These are phyloP conservation scores for Colletotrichum zoysiae DNA, from an alignment of 2,329 filamentous ascomycete species.

Conservation along the genomic window DNA sequence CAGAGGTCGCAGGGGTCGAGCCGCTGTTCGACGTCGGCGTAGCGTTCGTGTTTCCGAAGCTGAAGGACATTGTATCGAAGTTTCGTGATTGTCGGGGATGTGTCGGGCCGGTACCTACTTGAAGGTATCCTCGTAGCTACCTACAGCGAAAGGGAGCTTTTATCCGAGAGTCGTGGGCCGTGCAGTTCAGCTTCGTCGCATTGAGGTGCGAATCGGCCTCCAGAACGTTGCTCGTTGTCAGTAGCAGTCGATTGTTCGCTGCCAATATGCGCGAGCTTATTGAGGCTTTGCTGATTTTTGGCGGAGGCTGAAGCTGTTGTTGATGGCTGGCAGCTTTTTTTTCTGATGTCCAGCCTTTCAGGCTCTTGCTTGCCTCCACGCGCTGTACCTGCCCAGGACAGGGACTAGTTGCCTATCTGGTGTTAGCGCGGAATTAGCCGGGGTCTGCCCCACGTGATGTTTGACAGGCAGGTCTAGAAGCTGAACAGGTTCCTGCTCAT, in stretches of 20 bases:
- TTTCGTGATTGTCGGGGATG: slow-evolving; percentile 12
- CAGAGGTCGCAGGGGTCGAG: slow-evolving; percentile 49
- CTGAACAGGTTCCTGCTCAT: slow-evolving; percentile 25
- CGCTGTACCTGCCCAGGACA: slow-evolving; percentile 34
- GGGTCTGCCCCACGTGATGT: slow-evolving; percentile 39
- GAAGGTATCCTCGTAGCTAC: slow-evolving; percentile 18
- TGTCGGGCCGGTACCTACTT: slow-evolving; percentile 21
- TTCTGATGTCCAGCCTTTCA: slow-evolving; percentile 41
- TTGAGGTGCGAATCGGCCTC: slow-evolving; percentile 31
- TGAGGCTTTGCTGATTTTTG: slow-evolving; percentile 14
- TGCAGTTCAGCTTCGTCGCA: slow-evolving; percentile 29
- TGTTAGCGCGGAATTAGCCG: slow-evolving; percentile 34
- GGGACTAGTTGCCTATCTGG: slow-evolving; percentile 28
- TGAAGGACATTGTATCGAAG: slow-evolving; percentile 54
- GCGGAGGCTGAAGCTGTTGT: slow-evolving; percentile 26
- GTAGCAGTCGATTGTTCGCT: not conserved
- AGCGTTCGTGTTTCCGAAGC: slow-evolving; percentile 52
- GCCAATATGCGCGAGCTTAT: slow-evolving; percentile 8
- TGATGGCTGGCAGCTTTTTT: slow-evolving; percentile 29
- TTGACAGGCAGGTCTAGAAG: slow-evolving; percentile 24
- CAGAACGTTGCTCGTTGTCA: not conserved
- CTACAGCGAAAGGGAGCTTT: slow-evolving; percentile 17
- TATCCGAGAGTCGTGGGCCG: not conserved
- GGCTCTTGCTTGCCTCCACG: slow-evolving; percentile 31
- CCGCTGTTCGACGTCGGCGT: slow-evolving; percentile 42